These are phyloP conservation scores for Ramaria sp. DNA, from an alignment of 768 basidiomycete species.

Conservation along the genomic window DNA sequence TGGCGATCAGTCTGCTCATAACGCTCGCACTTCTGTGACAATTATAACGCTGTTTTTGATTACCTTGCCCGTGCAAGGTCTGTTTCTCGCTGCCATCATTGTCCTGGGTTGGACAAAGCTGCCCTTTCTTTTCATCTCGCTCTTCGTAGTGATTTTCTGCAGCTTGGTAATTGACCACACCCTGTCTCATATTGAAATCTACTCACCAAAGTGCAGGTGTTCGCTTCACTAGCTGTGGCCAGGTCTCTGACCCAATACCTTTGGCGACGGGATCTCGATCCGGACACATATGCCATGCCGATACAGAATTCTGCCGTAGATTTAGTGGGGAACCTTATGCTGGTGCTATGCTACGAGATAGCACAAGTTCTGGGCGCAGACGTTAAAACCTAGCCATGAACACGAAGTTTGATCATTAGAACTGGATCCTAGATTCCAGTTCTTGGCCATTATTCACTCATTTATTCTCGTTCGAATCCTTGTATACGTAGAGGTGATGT, in stretches of 20 bases:
- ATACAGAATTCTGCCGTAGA: conserved; percentile 86
- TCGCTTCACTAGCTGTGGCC: conserved; percentile 58
- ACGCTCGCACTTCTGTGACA: background rate
- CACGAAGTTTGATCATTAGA: background rate
- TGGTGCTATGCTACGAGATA: conserved; percentile 67
- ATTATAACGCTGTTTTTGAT: conserved; percentile 53
- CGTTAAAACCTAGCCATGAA: conserved; percentile 12
- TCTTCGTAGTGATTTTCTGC: conserved; percentile 64
- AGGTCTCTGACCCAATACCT: conserved; percentile 58
- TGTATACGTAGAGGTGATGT: no score
- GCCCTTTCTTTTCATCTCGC: conserved; percentile 53
- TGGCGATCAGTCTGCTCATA: background rate
- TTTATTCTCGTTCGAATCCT: no score
- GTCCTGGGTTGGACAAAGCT: conserved; percentile 70
- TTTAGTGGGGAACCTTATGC: conserved; percentile 67
- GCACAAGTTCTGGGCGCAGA: conserved; percentile 35
- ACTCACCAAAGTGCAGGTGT: conserved; percentile 35
- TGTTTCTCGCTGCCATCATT: conserved; percentile 59
- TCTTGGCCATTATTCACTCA: no score
- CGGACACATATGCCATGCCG: conserved; percentile 90
- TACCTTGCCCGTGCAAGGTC: conserved; percentile 68
- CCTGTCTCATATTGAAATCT: background rate
- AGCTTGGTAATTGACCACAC: conserved; percentile 46
- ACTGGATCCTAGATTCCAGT: no score
- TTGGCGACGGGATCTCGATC: conserved; percentile 71